A percentile compares a stretch with the other conserved stretches of the same genome.
Conservation (phyloP, 768 basidiomycete species). For the Termitomyces sp. region DNA sequence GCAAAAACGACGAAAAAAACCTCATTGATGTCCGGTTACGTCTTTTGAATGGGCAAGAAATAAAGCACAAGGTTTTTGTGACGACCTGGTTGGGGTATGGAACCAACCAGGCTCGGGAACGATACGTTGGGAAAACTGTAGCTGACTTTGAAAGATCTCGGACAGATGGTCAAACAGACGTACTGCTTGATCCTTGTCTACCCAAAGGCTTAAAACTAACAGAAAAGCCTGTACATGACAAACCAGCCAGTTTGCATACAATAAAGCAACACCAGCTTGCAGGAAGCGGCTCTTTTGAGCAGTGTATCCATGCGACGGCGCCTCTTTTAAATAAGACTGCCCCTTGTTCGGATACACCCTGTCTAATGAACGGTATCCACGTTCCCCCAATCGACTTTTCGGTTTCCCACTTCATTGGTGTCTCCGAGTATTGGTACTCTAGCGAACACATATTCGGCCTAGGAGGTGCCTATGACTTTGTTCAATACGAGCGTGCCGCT, state of each 20-base stretch:
- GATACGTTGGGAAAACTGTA: slow-evolving; percentile 77
- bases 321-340: slow-evolving; percentile 81
- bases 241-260: slow-evolving; percentile 37
- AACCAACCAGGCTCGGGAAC: slow-evolving; percentile 93
- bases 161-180: slow-evolving; percentile 22
- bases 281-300: slow-evolving; percentile 89
- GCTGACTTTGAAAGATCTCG: slow-evolving; percentile 47
- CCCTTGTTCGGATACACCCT: slow-evolving; percentile 81
- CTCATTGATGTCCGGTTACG: slow-evolving; percentile 81
- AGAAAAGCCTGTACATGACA: slow-evolving; percentile 49
- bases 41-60: slow-evolving; percentile 79
- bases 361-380: slow-evolving; percentile 92
- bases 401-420: slow-evolving; percentile 91
- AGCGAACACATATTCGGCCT: slow-evolving; percentile 95
- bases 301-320: slow-evolving; percentile 70
- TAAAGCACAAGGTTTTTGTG: slow-evolving; percentile 91
- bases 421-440: slow-evolving; percentile 99
- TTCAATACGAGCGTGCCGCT: slow-evolving; percentile 93
- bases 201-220: slow-evolving; percentile 67
- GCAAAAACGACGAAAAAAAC: slow-evolving; percentile 50
- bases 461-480: slow-evolving; percentile 93
- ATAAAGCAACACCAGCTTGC: slow-evolving; percentile 57
- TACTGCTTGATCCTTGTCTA: slow-evolving; percentile 86
- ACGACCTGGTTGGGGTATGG: slow-evolving; percentile 99
- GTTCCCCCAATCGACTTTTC: slow-evolving; percentile 94